Evolutionary conservation across 441 rosid genomes (phyloP).

Genomic region (Brassica balearica): DNA sequence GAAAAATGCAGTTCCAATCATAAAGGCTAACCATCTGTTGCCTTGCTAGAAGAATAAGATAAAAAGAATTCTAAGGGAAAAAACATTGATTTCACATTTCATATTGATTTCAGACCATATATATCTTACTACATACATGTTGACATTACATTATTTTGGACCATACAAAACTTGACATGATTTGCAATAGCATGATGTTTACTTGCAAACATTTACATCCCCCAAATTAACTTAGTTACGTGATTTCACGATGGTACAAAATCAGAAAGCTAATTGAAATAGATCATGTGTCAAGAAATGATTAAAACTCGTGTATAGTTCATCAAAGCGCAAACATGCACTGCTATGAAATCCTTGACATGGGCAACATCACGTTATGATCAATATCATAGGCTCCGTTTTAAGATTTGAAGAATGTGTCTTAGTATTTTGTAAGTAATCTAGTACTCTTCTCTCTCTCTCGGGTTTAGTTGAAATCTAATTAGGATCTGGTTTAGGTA

Average conservation of each 20-base stretch:
- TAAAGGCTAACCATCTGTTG: constrained; percentile 33
- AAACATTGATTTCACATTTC: neutral
- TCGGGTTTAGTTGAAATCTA: too few species aligned
- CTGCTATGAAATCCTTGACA: constrained; percentile 10
- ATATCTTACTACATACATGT: neutral
- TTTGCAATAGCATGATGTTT: constrained; percentile 21
- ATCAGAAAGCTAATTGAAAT: neutral
- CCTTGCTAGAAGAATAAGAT: neutral
- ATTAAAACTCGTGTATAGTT: constrained; percentile 13
- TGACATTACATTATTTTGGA: constrained; percentile 22
- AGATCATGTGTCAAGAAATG: constrained; percentile 13
- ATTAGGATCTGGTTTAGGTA: too few species aligned
- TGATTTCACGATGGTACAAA: constrained; percentile 9
- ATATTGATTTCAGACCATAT: constrained; percentile 19
- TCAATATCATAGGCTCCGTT: constrained; percentile 11
- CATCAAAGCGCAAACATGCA: constrained; percentile 23
- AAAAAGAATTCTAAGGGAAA: constrained; percentile 16
- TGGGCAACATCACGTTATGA: constrained; percentile 38
- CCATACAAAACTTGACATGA: constrained; percentile 30
- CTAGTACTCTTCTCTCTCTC: too few species aligned
- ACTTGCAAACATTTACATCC: constrained; percentile 2
- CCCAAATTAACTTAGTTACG: constrained; percentile 1
- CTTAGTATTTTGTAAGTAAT: too few species aligned
- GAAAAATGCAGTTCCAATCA: constrained; percentile 33
- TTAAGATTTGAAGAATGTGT: neutral